Base-by-base conservation (phyloP, 2,329 filamentous ascomycete genomes). In the Cladosporium austrohemisphaericum region DNA sequence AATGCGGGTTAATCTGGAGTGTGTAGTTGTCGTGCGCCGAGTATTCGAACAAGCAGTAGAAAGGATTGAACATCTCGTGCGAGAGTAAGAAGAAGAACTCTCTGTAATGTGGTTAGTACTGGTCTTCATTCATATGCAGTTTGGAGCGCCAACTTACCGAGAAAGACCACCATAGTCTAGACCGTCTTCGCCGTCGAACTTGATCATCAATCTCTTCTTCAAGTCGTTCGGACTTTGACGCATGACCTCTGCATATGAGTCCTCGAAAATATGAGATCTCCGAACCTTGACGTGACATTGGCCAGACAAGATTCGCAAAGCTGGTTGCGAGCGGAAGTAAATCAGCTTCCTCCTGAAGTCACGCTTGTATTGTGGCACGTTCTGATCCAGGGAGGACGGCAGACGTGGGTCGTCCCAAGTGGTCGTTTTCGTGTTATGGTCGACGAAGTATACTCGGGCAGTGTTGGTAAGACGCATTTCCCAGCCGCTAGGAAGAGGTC, bases 1-100 rank as follows among this genome's bases (percentile, higher is more conserved):
- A 98, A 71, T 98, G 93, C 37, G 93, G 93, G 74, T 98, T 98
- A 76, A 98, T 98, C 73, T 98, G 93, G 49, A 98, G 85, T 23
- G 93, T 98, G 74, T 98, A 98, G 75, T 98, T 98, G 81, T 98
- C 93, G 76, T 98, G 93, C 31, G 93, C 93, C 20, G 93, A 97
- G 71, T 98, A 98, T 73, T 98, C 93, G 76, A 98, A 98, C 47
- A 98, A 78, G 69, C 93, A 98, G 76, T 98, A 98, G 74, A 98
- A 98, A 25, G 93, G 93, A 70, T 98, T 98, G 76, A 98, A 98
- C 93, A 98, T 98, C 76, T 98, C 93, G 73, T 98, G 93, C 13
- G 92, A 97, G 49, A 98, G 81, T 32, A 98, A 77, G 83, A 98
- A 98, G 78, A 98, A 98, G 77, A 98, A 98, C 72, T 98, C 93